Evolutionary conservation across 2,329 filamentous ascomycete species (phyloP).

Genomic region (Aspergillus candidus): DNA sequence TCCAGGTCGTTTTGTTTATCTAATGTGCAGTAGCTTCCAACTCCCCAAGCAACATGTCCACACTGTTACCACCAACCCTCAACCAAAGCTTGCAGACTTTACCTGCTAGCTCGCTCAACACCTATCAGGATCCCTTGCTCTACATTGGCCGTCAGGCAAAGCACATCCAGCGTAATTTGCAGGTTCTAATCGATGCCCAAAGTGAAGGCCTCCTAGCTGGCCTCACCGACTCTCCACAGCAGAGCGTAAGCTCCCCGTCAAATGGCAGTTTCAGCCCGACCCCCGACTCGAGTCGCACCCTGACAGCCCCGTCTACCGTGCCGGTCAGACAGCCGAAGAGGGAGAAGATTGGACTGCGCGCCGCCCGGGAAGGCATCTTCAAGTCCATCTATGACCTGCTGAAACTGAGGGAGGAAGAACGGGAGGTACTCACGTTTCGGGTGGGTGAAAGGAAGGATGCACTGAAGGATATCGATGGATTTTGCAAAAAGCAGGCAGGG

Average conservation of each 20-base stretch:
- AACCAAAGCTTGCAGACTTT: conserved; percentile 22
- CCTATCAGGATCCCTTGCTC: conserved; percentile 41
- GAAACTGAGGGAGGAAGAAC: conserved; percentile 51
- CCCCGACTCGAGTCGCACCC: conserved; percentile 25
- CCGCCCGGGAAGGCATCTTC: conserved; percentile 52
- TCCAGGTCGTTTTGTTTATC: too few relatives aligned
- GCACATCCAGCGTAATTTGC: conserved; percentile 52
- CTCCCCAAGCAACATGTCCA: conserved; percentile 22
- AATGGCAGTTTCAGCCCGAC: conserved; percentile 40
- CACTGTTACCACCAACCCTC: conserved; percentile 19
- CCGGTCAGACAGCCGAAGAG: conserved; percentile 34
- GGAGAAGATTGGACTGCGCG: conserved; percentile 47
- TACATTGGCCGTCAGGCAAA: conserved; percentile 48
- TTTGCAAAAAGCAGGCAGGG: conserved; percentile 45
- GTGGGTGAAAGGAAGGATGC: conserved; percentile 41
- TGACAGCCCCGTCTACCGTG: conserved; percentile 28
- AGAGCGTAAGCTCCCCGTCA: conserved; percentile 44
- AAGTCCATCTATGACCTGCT: conserved; percentile 52
- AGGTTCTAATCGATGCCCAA: conserved; percentile 56
- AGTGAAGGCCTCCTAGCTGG: conserved; percentile 51
- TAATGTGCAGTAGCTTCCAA: too few relatives aligned
- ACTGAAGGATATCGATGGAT: conserved; percentile 46
- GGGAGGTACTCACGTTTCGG: conserved; percentile 44
- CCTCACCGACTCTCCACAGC: conserved; percentile 33
- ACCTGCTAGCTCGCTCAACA: conserved; percentile 24